Evolutionary conservation across 2,329 filamentous ascomycete genomes (phyloP), one percentile per base, ranked within the genome.

Genomic region (Didymella sp.): DNA sequence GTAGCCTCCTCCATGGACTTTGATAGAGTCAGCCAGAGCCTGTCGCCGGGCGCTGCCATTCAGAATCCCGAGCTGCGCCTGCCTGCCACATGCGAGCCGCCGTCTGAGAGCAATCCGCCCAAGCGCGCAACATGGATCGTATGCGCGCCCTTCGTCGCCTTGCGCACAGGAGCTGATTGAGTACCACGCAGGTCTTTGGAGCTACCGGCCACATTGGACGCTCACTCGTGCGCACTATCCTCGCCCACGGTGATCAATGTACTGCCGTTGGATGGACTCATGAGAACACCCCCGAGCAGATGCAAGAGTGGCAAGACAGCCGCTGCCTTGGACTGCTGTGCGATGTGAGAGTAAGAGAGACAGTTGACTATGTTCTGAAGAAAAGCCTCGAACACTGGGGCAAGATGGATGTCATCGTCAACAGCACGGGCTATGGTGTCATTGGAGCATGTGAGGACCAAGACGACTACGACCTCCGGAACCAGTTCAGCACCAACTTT

Each of bases 401-500:
- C 0, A 87, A 87, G 57, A 85, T 97, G 62, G 94, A 98, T 73
- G 86, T 96, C 48, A 89, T 98, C 56, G 93, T 89, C 67, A 98
- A 79, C 76, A 96, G 92, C 78, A 93, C 92, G 12, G 94, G 94
- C 15, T 97, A 96, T 77, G 94, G 93, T 50, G 92, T 99, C 51
- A 96, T 98, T 66, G 94, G 92, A 25, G 89, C 94, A 1, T 97
- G 93, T 77, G 95, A 98, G 78, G 95, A 98, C 77, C 95, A 98
- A 79, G 92, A 97, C 75, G 92, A 96, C 73, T 89, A 92, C 75
- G 95, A 98, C 73, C 85, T 98, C 66, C 90, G 92, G 56, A 94
- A 96, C 70, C 95, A 98, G 76, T 97, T 98, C 78, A 92, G 96
- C 81, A 97, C 93, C 21, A 99, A 99, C 77, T 96, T 97, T 77